These are phyloP conservation scores for Aspergillus kassunensis DNA, from an alignment of 495 filamentous ascomycete species.

Conservation along the genomic window DNA sequence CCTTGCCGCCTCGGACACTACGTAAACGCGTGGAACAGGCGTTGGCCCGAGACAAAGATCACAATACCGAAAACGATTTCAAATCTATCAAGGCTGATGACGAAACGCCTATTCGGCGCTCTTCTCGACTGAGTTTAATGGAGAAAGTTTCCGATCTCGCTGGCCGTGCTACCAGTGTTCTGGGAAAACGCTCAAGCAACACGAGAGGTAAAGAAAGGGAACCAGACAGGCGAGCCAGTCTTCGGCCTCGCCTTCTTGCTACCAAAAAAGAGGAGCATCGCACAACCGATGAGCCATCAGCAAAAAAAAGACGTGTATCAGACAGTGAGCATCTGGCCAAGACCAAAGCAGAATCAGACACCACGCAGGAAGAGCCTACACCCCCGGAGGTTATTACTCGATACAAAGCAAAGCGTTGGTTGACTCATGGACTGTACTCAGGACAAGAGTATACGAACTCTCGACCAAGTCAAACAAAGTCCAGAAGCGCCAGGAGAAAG, in stretches of 20 bases:
- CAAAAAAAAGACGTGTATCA: slow-evolving; percentile 47
- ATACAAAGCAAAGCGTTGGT: slow-evolving; percentile 61
- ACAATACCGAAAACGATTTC: slow-evolving; percentile 11
- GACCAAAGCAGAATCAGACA: slow-evolving; percentile 33
- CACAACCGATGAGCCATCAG: slow-evolving; percentile 27
- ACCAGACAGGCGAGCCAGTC: slow-evolving; percentile 35
- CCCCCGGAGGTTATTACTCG: slow-evolving; percentile 36
- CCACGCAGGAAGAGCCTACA: slow-evolving; percentile 33
- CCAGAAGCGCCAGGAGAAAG: slow-evolving; percentile 45
- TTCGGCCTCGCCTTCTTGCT: slow-evolving; percentile 35
- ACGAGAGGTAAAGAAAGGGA: slow-evolving; percentile 40
- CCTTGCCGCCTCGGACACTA: slow-evolving; percentile 40
- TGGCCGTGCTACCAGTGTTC: slow-evolving; percentile 40
- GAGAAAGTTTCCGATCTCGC: slow-evolving; percentile 43
- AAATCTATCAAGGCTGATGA: slow-evolving; percentile 2
- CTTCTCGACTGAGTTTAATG: slow-evolving; percentile 37
- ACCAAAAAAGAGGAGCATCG: slow-evolving; percentile 29
- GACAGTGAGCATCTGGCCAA: slow-evolving; percentile 46
- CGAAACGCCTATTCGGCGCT: slow-evolving; percentile 13
- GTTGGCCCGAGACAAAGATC: slow-evolving; percentile 44
- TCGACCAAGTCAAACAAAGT: slow-evolving; percentile 60
- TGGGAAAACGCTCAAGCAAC: slow-evolving; percentile 54
- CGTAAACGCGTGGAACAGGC: slow-evolving; percentile 48
- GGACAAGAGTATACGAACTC: slow-evolving; percentile 71
- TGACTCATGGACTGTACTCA: slow-evolving; percentile 80